Evolutionary conservation across 805 yeast species (phyloP).

Genomic region (Yamadazyma takamatsuzukensis): DNA sequence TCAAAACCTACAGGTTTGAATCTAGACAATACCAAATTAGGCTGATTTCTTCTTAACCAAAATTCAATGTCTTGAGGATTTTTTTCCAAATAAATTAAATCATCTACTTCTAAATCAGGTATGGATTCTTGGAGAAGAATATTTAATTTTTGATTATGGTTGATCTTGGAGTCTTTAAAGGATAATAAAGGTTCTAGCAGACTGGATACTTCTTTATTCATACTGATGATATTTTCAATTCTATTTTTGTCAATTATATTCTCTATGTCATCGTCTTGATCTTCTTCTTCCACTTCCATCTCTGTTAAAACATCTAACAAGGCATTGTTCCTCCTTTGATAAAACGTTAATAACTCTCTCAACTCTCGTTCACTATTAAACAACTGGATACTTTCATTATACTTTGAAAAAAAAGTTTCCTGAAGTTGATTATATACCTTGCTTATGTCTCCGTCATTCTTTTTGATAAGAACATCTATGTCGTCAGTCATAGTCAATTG

Average conservation of each 20-base stretch:
- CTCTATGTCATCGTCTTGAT: constrained; percentile 13
- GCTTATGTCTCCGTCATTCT: constrained; percentile 11
- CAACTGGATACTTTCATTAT: constrained; percentile 13
- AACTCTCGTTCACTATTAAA: constrained; percentile 31
- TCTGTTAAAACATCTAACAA: constrained; percentile 22
- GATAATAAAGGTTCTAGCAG: constrained; percentile 13
- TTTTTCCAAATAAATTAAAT: constrained; percentile 27
- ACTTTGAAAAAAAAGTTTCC: constrained; percentile 9
- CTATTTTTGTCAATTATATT: constrained; percentile 10
- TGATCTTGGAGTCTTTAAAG: background rate
- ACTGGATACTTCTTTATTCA: constrained; percentile 19
- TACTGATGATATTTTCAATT: constrained; percentile 18
- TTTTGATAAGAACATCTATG: background rate
- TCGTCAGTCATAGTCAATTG: background rate
- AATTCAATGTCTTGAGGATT: constrained; percentile 38
- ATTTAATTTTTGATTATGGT: constrained; percentile 15
- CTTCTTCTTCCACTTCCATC: constrained; percentile 3
- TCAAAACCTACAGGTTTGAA: constrained; percentile 30
- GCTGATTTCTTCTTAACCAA: constrained; percentile 36
- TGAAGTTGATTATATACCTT: constrained; percentile 10
- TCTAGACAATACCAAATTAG: constrained; percentile 30
- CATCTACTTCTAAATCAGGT: constrained; percentile 37
- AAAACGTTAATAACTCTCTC: constrained; percentile 30
- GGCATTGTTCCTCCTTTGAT: constrained; percentile 35
- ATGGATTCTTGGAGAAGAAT: constrained; percentile 31